Percentiles rank a stretch among this genome's conserved stretches.
These are phyloP conservation scores for Trifolium subterraneum DNA, from an alignment of 306 rosid genomes.

Conservation along the genomic window DNA sequence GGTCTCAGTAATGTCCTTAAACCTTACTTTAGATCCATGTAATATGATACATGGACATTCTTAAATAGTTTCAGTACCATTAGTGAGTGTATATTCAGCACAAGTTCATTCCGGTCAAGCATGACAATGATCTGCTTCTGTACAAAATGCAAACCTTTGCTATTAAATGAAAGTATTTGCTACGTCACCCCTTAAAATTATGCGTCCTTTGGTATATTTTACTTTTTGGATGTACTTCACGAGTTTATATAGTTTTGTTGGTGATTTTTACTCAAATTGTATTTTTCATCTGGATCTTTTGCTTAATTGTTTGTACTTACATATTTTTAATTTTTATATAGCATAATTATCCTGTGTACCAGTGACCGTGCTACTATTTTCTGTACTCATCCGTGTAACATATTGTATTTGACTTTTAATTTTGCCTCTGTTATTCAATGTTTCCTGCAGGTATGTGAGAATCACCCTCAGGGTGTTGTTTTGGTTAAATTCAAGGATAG, in stretches of 20 bases:
- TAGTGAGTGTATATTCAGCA: not conserved
- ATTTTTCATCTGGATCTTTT: slow-evolving; percentile 14
- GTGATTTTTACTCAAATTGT: not conserved
- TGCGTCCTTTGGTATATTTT: not conserved
- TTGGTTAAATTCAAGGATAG: slow-evolving; percentile 87
- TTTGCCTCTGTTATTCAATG: slow-evolving; percentile 29
- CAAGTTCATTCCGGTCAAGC: not conserved
- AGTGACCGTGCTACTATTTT: slow-evolving; percentile 6
- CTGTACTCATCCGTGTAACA: slow-evolving; percentile 1
- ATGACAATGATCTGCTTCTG: not conserved
- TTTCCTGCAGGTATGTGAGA: slow-evolving; percentile 78
- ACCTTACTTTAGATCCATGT: not conserved
- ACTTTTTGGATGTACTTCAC: slow-evolving; percentile 1
- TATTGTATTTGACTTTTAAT: slow-evolving; percentile 15
- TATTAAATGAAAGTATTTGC: slow-evolving; percentile 3
- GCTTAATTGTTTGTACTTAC: slow-evolving; percentile 5
- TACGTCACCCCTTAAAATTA: slow-evolving; percentile 5
- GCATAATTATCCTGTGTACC: not conserved
- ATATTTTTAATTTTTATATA: not conserved
- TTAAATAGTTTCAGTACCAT: not conserved
- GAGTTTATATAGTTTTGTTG: slow-evolving; percentile 9
- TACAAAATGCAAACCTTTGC: not conserved
- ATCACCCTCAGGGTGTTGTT: slow-evolving; percentile 98
- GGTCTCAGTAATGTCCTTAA: not conserved
- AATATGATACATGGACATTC: slow-evolving; percentile 1